phyloP scores from a whole-genome alignment of 768 basidiomycete species.

The Podaxis sp. region DNA sequence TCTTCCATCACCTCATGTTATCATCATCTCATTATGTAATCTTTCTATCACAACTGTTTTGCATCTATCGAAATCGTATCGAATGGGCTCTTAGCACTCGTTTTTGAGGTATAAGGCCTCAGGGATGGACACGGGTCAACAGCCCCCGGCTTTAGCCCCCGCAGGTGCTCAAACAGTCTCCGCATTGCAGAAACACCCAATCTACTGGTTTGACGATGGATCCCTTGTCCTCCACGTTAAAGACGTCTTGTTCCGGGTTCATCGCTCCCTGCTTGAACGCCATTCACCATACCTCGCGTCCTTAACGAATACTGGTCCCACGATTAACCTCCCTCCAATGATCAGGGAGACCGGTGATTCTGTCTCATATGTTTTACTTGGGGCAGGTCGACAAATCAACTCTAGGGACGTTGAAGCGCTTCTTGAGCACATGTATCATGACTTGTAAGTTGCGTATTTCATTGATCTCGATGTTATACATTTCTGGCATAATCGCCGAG shows the following conservation, averaged over 20 bases:
- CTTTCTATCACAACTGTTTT: background rate
- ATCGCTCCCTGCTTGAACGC: constrained; percentile 48
- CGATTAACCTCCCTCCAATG: background rate
- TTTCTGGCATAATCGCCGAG: background rate
- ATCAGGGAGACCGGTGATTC: constrained; percentile 1
- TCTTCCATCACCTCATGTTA: background rate
- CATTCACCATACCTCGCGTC: constrained; percentile 44
- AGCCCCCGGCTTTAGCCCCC: background rate
- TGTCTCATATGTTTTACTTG: constrained; percentile 18
- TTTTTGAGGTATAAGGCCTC: background rate
- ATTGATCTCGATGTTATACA: background rate
- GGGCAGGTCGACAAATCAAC: constrained; percentile 36
- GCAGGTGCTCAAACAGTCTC: background rate
- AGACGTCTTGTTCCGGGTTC: constrained; percentile 54
- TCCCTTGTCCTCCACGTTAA: constrained; percentile 50
- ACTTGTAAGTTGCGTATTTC: constrained; percentile 47
- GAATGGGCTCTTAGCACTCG: background rate
- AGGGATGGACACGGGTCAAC: background rate
- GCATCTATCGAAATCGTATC: background rate
- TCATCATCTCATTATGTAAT: background rate
- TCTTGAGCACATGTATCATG: constrained; percentile 67
- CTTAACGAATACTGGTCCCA: background rate
- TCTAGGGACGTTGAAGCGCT: constrained; percentile 53
- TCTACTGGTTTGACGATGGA: constrained; percentile 70
- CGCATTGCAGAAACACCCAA: constrained; percentile 33